Base-by-base conservation (phyloP, 257 asterid species). In the Rubia yunnanensis region DNA sequence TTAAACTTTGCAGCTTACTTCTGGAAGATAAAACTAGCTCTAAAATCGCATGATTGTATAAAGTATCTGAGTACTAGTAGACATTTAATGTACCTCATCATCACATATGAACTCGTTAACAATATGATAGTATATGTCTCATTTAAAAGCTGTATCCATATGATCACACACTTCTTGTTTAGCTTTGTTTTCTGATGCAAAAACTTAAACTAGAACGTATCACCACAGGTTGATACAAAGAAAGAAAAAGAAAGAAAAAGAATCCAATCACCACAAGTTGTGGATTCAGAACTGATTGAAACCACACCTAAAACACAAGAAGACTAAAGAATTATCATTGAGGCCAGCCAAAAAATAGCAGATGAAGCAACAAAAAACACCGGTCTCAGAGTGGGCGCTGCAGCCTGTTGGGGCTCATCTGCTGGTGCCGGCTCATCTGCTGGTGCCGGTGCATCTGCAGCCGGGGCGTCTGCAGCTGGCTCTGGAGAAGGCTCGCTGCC, bases 401-500 rank as follows among this genome's bases (percentile, higher is more conserved):
- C 73, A n/a, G 57, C 57, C 27, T 50, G 54, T 0, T 48, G 54
- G 10, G 41, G 56, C 3, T 59, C 24, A 7, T 11, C 6, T 5
- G 56, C 23, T 49, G 57, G 27, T 20, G 58, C 38, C 2, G 41
- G 62, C 1, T 58, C 24, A 4, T 11, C 7, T 14, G 54, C 67
- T 11, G 52, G 68, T 3, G 58, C 26, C 4, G 75, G 76, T 9
- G 70, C 59, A 50, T 70, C 76, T 3, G 79, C 78, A 7, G 44
- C 48, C 5, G 88, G 83, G 5, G 79, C 44, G 54, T 49, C 36
- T 1, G 57, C 4, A 10, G 75, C 70, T 2, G 84, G 58, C 9
- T 82, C 3, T 7, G 69, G 60, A 64, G 70, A n/a, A 5, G 69
- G 49, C 66, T 20, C 59, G 7, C n/a, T n/a, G n/a, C n/a, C n/a